Evolutionary conservation across 2,329 filamentous ascomycete species (phyloP).

Genomic region (Sporothrix humicola): DNA sequence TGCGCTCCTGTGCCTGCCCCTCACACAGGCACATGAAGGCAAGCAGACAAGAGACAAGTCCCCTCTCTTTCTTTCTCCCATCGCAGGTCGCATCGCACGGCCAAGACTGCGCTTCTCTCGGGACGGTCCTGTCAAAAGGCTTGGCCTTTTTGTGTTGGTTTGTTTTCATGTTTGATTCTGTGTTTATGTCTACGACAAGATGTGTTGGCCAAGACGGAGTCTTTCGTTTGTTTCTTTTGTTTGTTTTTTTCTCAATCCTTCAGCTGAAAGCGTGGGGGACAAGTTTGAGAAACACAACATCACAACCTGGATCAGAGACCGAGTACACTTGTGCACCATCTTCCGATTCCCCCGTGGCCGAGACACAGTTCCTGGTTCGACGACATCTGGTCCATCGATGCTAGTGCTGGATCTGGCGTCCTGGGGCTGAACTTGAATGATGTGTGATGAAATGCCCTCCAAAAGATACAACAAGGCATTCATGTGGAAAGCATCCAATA

Average conservation of each 20-base stretch:
- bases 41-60: not conserved
- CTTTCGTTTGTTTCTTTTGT: not conserved
- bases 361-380: constrained; percentile 28
- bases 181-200: not conserved
- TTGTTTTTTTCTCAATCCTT: not conserved
- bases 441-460: too few species aligned
- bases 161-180: not conserved
- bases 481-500: constrained; percentile 9
- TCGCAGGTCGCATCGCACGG: constrained; percentile 2
- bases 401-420: constrained; percentile 3
- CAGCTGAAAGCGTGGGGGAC: not conserved
- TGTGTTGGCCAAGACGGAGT: not conserved
- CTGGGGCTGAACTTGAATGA: constrained; percentile 6
- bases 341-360: constrained; percentile 21
- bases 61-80: not conserved
- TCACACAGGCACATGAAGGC: not conserved
- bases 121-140: constrained; percentile 29
- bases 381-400: not conserved
- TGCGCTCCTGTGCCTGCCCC: not conserved
- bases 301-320: not conserved
- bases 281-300: not conserved
- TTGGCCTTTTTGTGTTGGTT: constrained; percentile 11
- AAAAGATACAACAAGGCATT: not conserved
- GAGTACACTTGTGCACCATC: not conserved
- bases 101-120: not conserved